phyloP scores from a whole-genome alignment of 2,329 filamentous ascomycete species.

The Calonectria hongkongensis region DNA sequence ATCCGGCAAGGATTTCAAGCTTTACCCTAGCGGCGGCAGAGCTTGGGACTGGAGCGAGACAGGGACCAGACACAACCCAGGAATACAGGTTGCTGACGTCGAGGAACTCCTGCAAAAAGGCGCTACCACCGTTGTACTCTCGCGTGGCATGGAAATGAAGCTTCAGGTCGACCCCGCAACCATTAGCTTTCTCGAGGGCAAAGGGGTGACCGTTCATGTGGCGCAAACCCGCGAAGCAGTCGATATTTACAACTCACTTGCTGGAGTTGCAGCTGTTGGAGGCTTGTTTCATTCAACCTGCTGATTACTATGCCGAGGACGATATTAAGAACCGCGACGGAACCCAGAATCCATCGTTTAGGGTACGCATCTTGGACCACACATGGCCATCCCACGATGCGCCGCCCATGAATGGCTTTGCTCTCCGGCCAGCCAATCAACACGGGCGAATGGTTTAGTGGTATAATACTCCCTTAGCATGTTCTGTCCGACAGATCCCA shows the following conservation, averaged over 20 bases:
- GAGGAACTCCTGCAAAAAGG: slow-evolving; percentile 37
- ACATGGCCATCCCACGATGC: too few species aligned
- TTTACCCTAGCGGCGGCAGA: slow-evolving; percentile 38
- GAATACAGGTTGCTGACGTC: slow-evolving; percentile 34
- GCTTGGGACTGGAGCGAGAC: slow-evolving; percentile 41
- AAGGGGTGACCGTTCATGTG: slow-evolving; percentile 28
- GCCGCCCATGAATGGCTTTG: too few species aligned
- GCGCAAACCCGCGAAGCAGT: slow-evolving; percentile 34
- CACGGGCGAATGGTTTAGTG: too few species aligned
- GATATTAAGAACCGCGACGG: not conserved
- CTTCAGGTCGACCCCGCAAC: slow-evolving; percentile 27
- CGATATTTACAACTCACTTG: slow-evolving; percentile 33
- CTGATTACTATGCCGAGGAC: not conserved
- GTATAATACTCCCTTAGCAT: too few species aligned
- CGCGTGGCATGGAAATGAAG: slow-evolving; percentile 38
- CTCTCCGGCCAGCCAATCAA: too few species aligned
- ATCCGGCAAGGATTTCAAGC: slow-evolving; percentile 39
- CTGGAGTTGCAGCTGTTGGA: slow-evolving; percentile 16
- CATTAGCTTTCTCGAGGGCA: slow-evolving; percentile 32
- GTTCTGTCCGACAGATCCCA: too few species aligned
- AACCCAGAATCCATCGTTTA: too few species aligned
- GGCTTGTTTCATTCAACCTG: slow-evolving; percentile 37
- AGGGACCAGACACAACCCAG: slow-evolving; percentile 33
- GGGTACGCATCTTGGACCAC: too few species aligned
- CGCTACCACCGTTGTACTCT: slow-evolving; percentile 36